phyloP scores from a whole-genome alignment of 2,329 filamentous ascomycete species.

The Pseudogymnoascus sp. region DNA sequence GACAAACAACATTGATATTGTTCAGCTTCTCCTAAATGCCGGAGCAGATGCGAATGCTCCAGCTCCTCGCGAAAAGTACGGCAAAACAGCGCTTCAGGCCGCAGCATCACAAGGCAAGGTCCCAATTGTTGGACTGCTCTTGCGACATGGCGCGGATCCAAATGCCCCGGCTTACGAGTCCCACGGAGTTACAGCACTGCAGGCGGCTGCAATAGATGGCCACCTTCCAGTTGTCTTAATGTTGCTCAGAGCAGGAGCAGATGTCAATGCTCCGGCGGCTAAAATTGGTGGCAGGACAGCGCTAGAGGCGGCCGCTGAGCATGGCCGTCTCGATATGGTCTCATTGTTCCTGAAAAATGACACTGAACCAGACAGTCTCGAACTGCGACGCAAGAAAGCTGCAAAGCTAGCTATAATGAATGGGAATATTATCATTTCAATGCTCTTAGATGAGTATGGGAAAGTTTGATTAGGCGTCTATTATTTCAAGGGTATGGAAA shows the following conservation, averaged over 20 bases:
- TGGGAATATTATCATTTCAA: neutral
- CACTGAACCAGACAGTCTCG: neutral
- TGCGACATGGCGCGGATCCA: constrained; percentile 15
- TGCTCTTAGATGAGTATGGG: neutral
- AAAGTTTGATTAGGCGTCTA: neutral
- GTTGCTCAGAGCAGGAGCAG: constrained; percentile 16
- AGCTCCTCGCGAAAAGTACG: neutral
- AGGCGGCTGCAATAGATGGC: constrained; percentile 13
- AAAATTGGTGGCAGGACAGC: constrained; percentile 14
- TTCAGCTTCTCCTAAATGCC: constrained; percentile 11
- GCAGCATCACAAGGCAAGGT: constrained; percentile 1
- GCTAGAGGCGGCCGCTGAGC: constrained; percentile 14
- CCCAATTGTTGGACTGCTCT: constrained; percentile 13
- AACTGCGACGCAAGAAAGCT: neutral
- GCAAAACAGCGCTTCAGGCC: constrained; percentile 17
- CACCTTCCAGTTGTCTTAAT: constrained; percentile 10
- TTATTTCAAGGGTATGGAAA: neutral
- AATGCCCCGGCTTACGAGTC: constrained; percentile 12
- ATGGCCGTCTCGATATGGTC: constrained; percentile 14
- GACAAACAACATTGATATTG: neutral
- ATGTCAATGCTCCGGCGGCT: constrained; percentile 14
- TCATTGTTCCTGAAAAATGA: constrained; percentile 12
- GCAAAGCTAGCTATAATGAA: neutral
- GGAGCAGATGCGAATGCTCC: constrained; percentile 14
- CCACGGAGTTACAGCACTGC: constrained; percentile 15